Evolutionary conservation across 2,329 filamentous ascomycete genomes (phyloP).

Genomic region (Calonectria honghensis): DNA sequence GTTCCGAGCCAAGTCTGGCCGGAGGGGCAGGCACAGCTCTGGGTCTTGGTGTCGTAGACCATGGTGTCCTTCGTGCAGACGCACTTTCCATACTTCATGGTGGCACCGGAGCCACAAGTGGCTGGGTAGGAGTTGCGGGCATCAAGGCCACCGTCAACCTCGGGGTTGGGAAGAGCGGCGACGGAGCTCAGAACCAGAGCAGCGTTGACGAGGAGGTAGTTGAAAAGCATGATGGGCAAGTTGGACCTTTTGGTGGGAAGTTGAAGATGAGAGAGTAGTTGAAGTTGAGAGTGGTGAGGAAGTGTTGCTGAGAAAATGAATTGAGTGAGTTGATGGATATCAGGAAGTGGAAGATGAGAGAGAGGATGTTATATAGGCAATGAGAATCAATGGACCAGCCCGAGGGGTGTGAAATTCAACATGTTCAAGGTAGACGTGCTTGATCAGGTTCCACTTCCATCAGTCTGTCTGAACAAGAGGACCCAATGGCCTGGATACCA

Average conservation of each 20-base stretch:
- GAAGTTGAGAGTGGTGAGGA: constrained; percentile 2
- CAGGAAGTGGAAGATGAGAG: background rate
- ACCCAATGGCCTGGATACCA: background rate
- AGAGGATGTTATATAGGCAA: background rate
- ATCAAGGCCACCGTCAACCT: constrained; percentile 43
- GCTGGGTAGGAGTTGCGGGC: constrained; percentile 41
- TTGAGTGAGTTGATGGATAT: background rate
- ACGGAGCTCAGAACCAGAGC: constrained; percentile 45
- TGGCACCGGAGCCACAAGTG: constrained; percentile 27
- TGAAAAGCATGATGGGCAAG: constrained; percentile 50
- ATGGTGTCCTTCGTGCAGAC: constrained; percentile 22
- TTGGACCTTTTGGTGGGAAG: background rate
- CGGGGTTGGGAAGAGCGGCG: constrained; percentile 46
- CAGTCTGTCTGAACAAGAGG: background rate
- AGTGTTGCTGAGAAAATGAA: constrained; percentile 1
- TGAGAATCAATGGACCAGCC: background rate
- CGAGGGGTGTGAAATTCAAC: background rate
- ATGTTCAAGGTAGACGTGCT: background rate
- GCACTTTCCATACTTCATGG: constrained; percentile 29
- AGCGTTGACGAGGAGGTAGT: constrained; percentile 47
- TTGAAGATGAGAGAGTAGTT: too few species aligned
- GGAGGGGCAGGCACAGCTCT: constrained; percentile 22
- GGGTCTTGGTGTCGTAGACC: constrained; percentile 1
- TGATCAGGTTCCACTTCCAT: background rate
- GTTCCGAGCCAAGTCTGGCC: constrained; percentile 17